phyloP scores from a whole-genome alignment of 78 protist genomes.

The Blattamonas nauphoetae region DNA sequence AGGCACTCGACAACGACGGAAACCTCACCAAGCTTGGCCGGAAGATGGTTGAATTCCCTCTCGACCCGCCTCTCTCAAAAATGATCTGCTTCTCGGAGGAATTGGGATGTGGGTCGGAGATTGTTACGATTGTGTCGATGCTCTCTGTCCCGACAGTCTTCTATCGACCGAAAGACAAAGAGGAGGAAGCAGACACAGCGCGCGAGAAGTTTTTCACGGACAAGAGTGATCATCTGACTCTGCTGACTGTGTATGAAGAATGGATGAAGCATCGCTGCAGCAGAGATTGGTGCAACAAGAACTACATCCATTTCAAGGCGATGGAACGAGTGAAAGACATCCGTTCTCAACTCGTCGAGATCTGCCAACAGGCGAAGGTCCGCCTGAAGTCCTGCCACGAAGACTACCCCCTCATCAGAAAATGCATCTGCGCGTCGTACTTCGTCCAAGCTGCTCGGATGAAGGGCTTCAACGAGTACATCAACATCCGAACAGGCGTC shows the following conservation, averaged over 20 bases:
- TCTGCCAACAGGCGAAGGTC: slow-evolving; percentile 50
- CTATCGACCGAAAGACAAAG: slow-evolving; percentile 75
- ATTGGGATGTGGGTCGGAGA: slow-evolving; percentile 32
- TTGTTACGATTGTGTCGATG: slow-evolving; percentile 71
- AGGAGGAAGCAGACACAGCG: slow-evolving; percentile 66
- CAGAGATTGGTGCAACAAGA: slow-evolving; percentile 69
- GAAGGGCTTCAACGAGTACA: slow-evolving; percentile 77
- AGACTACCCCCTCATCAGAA: slow-evolving; percentile 75
- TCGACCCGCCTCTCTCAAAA: slow-evolving; percentile 88
- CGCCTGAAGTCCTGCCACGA: slow-evolving; percentile 24
- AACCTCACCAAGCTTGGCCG: slow-evolving; percentile 4
- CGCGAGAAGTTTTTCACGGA: slow-evolving; percentile 83
- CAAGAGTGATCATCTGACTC: slow-evolving; percentile 91
- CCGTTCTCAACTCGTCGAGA: slow-evolving; percentile 82
- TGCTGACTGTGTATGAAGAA: slow-evolving; percentile 75
- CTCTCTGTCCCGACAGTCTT: slow-evolving; percentile 77
- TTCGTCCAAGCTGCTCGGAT: slow-evolving; percentile 72
- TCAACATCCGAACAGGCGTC: slow-evolving; percentile 86
- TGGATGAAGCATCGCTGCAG: slow-evolving; percentile 55
- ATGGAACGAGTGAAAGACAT: slow-evolving; percentile 70
- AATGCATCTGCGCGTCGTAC: slow-evolving; percentile 71
- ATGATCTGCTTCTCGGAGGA: slow-evolving; percentile 60
- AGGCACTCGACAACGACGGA: slow-evolving; percentile 77
- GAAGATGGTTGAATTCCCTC: slow-evolving; percentile 66
- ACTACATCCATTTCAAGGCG: slow-evolving; percentile 80